Percentiles rank a stretch among this genome's conserved stretches.
These are phyloP conservation scores for Penicillium bialowiezense DNA, from an alignment of 495 filamentous ascomycete genomes.

Conservation along the genomic window DNA sequence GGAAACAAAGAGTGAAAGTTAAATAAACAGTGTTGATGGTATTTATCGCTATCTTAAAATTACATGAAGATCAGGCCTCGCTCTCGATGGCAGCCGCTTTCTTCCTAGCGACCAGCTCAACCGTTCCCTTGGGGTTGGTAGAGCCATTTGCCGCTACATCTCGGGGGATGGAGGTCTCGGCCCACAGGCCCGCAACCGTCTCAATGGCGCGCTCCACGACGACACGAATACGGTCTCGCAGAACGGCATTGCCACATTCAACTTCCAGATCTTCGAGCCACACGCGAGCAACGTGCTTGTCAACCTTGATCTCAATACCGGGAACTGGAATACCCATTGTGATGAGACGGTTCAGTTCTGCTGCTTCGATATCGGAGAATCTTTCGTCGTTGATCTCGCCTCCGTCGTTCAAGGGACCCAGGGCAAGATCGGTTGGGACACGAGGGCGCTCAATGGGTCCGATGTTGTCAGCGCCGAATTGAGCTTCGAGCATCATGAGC, in stretches of 20 bases:
- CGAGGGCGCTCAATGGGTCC: conserved; percentile 70
- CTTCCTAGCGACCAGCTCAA: conserved; percentile 12
- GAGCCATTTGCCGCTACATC: conserved; percentile 22
- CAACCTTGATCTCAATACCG: conserved; percentile 81
- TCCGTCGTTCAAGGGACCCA: conserved; percentile 34
- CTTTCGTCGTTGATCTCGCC: conserved; percentile 43
- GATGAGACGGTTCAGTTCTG: conserved; percentile 67
- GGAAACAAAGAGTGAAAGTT: conserved; percentile 12
- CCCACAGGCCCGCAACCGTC: conserved; percentile 76
- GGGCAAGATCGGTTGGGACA: conserved; percentile 39
- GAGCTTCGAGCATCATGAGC: conserved; percentile 93
- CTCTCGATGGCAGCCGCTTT: conserved; percentile 28
- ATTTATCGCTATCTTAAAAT: conserved; percentile 23
- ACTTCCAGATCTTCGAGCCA: conserved; percentile 92
- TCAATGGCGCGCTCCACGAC: conserved; percentile 93
- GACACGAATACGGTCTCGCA: conserved; percentile 76
- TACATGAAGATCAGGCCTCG: conserved; percentile 17
- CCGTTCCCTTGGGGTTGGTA: conserved; percentile 6
- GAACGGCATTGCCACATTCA: conserved; percentile 70
- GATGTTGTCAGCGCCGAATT: conserved; percentile 75
- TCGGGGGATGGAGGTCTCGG: conserved; percentile 26
- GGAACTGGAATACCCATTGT: conserved; percentile 83
- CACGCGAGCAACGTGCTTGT: conserved; percentile 81
- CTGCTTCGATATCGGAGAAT: conserved; percentile 52
- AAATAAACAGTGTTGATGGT: conserved; percentile 4